Conservation (phyloP, 163 green algal genomes). For the Botryococcus braunii region DNA sequence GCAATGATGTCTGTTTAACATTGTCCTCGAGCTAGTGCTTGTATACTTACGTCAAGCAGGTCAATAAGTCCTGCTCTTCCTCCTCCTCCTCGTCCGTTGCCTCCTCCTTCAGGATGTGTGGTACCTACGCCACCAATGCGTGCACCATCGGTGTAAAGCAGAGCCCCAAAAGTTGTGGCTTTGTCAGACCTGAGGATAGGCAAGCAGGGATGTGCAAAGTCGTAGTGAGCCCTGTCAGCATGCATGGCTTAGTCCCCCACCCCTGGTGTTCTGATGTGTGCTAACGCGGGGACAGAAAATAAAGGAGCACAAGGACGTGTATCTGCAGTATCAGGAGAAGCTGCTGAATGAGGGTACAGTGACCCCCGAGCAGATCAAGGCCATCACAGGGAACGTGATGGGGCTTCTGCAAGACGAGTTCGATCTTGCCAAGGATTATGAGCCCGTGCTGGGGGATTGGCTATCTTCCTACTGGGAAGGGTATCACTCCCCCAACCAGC, state of each 20-base stretch:
- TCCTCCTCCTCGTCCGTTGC: too few relatives aligned
- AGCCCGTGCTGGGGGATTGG: slow-evolving; percentile 66
- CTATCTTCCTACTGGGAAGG: slow-evolving; percentile 84
- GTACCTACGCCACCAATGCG: too few relatives aligned
- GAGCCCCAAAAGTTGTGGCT: too few relatives aligned
- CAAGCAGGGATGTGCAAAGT: not conserved
- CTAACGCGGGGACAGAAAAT: slow-evolving; percentile 32
- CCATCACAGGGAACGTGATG: slow-evolving; percentile 37
- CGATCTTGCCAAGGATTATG: not conserved
- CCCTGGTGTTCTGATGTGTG: too few relatives aligned
- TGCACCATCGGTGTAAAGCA: too few relatives aligned
- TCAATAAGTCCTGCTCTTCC: too few relatives aligned
- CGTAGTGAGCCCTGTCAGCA: not conserved
- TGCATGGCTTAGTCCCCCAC: too few relatives aligned
- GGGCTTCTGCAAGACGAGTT: slow-evolving; percentile 3
- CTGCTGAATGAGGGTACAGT: slow-evolving; percentile 72
- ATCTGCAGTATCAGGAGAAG: slow-evolving; percentile 76
- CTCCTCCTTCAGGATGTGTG: too few relatives aligned
- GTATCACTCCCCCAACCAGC: slow-evolving; percentile 85
- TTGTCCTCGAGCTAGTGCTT: too few relatives aligned
- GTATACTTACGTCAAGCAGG: too few relatives aligned
- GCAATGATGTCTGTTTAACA: too few relatives aligned
- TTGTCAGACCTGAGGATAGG: not conserved
- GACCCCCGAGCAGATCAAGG: slow-evolving; percentile 58
- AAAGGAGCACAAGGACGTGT: slow-evolving; percentile 57